Conservation (phyloP, 306 rosid genomes). For the Corylus avellana region DNA sequence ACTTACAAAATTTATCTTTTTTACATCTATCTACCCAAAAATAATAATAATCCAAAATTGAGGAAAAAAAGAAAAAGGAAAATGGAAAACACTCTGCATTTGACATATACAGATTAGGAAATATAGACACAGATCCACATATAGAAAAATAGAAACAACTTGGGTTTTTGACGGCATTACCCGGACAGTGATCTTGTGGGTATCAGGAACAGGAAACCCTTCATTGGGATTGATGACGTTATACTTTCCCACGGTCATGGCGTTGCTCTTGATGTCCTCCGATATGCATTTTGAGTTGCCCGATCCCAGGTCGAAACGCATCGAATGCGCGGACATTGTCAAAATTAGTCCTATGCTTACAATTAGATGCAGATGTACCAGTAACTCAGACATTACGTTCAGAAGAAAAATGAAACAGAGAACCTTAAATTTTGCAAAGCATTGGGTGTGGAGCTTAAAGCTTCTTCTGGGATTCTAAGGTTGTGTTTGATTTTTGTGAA, state of each 20-base stretch:
- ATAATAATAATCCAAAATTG: not conserved
- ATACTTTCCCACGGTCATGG: slow-evolving; percentile 82
- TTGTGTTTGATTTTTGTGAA: not conserved
- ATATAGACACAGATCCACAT: not conserved
- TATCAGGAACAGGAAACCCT: slow-evolving; percentile 56
- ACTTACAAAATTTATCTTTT: not conserved
- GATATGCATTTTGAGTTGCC: slow-evolving; percentile 77
- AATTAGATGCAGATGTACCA: slow-evolving; percentile 23
- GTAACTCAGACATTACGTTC: not conserved
- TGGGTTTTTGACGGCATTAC: slow-evolving; percentile 30
- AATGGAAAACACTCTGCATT: no score
- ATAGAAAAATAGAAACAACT: no score
- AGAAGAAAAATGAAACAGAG: not conserved
- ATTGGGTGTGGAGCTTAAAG: not conserved
- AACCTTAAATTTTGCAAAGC: no score
- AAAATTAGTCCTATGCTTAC: slow-evolving; percentile 33
- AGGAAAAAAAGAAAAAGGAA: not conserved
- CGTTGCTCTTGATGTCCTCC: slow-evolving; percentile 64
- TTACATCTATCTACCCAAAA: not conserved
- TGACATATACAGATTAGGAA: not conserved
- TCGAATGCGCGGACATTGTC: slow-evolving; percentile 31
- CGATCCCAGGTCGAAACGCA: slow-evolving; percentile 68
- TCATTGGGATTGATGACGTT: slow-evolving; percentile 50
- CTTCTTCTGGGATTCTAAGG: not conserved
- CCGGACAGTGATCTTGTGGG: slow-evolving; percentile 63